phyloP scores from a whole-genome alignment of 768 basidiomycete genomes.

The Tylopilus sp. region DNA sequence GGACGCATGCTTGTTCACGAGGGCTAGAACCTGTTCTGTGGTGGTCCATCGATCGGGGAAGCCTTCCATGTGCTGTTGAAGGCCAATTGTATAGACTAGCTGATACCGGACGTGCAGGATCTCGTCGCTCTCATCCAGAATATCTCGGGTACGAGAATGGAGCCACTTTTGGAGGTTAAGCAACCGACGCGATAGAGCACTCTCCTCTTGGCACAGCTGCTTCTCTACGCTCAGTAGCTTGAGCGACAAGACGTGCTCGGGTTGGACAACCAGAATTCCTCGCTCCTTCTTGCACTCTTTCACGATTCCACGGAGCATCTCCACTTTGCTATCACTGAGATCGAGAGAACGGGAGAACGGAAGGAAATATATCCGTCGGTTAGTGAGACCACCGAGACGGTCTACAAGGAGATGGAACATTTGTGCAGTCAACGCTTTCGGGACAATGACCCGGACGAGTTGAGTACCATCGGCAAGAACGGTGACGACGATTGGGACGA shows the following conservation, averaged over 20 bases:
- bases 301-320: constrained; percentile 31
- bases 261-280: constrained; percentile 49
- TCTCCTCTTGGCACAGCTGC: constrained; percentile 8
- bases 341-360: constrained; percentile 47
- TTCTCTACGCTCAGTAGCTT: constrained; percentile 44
- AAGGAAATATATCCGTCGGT: constrained; percentile 46
- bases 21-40: constrained; percentile 28
- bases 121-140: constrained; percentile 32
- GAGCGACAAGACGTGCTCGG: constrained; percentile 53
- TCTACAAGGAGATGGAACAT: constrained; percentile 48
- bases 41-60: constrained; percentile 36
- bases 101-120: constrained; percentile 37
- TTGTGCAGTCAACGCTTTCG: constrained; percentile 45
- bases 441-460: constrained; percentile 47
- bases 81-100: constrained; percentile 36
- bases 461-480: constrained; percentile 41
- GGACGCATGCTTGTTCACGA: constrained; percentile 20
- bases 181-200: constrained; percentile 13
- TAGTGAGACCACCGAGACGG: constrained; percentile 41
- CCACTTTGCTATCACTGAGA: constrained; percentile 15
- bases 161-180: constrained; percentile 29
- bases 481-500: constrained; percentile 43
- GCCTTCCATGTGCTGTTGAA: constrained; percentile 26
- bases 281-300: constrained; percentile 35
- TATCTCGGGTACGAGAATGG: constrained; percentile 24